These are phyloP conservation scores for Tolypocladium sp. DNA, from an alignment of 2,329 filamentous ascomycete genomes.

Conservation along the genomic window DNA sequence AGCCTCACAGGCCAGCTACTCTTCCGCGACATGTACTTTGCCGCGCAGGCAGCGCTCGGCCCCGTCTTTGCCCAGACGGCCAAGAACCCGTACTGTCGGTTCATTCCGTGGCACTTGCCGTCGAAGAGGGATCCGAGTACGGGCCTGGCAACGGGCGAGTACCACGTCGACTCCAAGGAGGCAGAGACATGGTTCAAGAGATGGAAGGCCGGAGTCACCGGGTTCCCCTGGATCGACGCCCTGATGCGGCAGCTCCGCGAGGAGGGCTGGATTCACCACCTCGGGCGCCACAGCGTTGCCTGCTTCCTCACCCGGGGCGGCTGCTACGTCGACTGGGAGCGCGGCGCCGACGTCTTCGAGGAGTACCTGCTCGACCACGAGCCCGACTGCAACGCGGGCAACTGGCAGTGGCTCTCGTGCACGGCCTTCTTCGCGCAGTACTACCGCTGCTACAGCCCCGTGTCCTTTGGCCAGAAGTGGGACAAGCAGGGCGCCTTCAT, in stretches of 20 bases:
- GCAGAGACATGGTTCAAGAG: conserved; percentile 59
- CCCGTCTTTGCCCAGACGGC: conserved; percentile 54
- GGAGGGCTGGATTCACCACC: conserved; percentile 75
- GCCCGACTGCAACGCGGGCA: conserved; percentile 62
- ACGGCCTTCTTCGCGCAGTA: conserved; percentile 68
- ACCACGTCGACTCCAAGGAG: conserved; percentile 52
- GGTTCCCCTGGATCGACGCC: conserved; percentile 74
- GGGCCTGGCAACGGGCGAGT: conserved; percentile 45
- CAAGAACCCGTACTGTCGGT: conserved; percentile 58
- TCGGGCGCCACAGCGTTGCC: conserved; percentile 68
- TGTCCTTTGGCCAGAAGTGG: conserved; percentile 69
- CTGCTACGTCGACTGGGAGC: conserved; percentile 72
- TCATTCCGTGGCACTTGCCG: conserved; percentile 71
- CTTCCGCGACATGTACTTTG: conserved; percentile 80
- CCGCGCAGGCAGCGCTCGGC: conserved; percentile 61
- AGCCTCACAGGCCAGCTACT: conserved; percentile 64
- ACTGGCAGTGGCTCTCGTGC: conserved; percentile 73
- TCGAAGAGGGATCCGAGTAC: conserved; percentile 40
- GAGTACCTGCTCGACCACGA: conserved; percentile 70
- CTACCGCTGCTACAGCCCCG: conserved; percentile 60
- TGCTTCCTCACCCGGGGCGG: conserved; percentile 75
- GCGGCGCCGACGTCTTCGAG: conserved; percentile 69
- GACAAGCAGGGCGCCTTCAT: conserved; percentile 60
- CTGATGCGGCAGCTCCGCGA: conserved; percentile 64
- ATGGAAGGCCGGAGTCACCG: conserved; percentile 61